Evolutionary conservation across 805 yeast genomes (phyloP).

Genomic region (Wickerhamiella qilinensis): DNA sequence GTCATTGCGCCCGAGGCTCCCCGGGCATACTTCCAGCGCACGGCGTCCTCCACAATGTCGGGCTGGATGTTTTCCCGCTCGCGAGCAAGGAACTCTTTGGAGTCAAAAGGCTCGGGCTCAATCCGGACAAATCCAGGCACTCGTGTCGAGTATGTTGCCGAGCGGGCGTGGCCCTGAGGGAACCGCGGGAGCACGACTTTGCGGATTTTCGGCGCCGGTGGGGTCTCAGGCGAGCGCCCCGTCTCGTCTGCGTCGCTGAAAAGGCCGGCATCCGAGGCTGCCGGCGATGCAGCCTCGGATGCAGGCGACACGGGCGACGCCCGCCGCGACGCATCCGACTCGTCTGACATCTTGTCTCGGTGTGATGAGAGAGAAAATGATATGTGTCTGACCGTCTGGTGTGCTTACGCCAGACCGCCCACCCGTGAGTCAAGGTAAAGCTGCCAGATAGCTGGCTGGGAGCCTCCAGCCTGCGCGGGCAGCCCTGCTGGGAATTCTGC

Average conservation of each 20-base stretch:
- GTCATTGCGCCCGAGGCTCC: conserved; percentile 47
- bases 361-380: background rate
- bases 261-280: conserved; percentile 12
- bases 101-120: conserved; percentile 79
- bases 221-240: conserved; percentile 1
- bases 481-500: no score
- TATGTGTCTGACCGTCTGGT: no score
- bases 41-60: conserved; percentile 56
- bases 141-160: conserved; percentile 22
- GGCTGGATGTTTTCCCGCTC: conserved; percentile 32
- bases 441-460: no score
- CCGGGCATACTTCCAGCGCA: conserved; percentile 86
- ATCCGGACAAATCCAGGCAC: conserved; percentile 72
- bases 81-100: conserved; percentile 35
- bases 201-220: conserved; percentile 5
- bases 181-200: conserved; percentile 9
- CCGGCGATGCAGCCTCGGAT: no score
- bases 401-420: no score
- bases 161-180: conserved; percentile 13
- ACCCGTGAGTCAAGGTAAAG: no score
- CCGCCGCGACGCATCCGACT: background rate
- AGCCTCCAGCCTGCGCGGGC: no score
- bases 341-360: background rate
- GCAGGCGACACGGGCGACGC: no score
- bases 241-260: conserved; percentile 9